A percentile compares a stretch with the other conserved stretches of the same genome.
These are phyloP conservation scores for Ophiostoma triangulosporum DNA, from an alignment of 2,329 filamentous ascomycete species.

Conservation along the genomic window DNA sequence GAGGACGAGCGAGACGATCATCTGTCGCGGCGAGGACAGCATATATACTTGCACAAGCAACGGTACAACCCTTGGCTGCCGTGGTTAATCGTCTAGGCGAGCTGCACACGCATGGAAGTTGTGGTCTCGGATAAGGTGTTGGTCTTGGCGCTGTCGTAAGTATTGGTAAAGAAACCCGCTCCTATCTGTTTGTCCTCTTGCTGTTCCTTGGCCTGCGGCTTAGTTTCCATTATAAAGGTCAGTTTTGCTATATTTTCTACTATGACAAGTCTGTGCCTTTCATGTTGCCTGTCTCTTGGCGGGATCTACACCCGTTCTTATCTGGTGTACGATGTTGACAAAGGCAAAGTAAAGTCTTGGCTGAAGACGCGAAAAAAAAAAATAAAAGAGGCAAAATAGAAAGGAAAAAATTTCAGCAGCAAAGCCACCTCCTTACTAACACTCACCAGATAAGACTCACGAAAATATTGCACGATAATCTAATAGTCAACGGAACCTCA, in stretches of 20 bases:
- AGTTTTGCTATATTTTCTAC: not conserved
- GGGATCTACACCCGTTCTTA: not conserved
- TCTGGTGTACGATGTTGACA: not conserved
- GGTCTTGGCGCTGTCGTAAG: not conserved
- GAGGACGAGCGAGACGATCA: not conserved
- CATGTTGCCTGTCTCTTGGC: not conserved
- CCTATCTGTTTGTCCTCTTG: constrained; percentile 1
- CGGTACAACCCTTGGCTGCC: too few relatives aligned
- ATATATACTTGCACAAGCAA: not conserved
- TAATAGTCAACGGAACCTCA: too few relatives aligned
- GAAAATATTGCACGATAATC: too few relatives aligned
- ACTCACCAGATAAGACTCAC: too few relatives aligned
- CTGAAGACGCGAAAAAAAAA: not conserved
- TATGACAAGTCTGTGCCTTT: not conserved
- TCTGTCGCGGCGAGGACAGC: not conserved
- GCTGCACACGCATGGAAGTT: not conserved
- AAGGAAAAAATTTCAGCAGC: not conserved
- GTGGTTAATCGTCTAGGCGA: not conserved
- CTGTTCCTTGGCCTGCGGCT: not conserved
- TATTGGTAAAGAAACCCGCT: not conserved
- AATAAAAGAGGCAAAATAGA: not conserved
- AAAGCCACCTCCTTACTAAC: too few relatives aligned
- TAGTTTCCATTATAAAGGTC: not conserved
- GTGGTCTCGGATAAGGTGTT: not conserved
- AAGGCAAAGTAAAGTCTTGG: not conserved